Base-by-base conservation (phyloP, 768 basidiomycete genomes). In the Xanthoconium stramineum region DNA sequence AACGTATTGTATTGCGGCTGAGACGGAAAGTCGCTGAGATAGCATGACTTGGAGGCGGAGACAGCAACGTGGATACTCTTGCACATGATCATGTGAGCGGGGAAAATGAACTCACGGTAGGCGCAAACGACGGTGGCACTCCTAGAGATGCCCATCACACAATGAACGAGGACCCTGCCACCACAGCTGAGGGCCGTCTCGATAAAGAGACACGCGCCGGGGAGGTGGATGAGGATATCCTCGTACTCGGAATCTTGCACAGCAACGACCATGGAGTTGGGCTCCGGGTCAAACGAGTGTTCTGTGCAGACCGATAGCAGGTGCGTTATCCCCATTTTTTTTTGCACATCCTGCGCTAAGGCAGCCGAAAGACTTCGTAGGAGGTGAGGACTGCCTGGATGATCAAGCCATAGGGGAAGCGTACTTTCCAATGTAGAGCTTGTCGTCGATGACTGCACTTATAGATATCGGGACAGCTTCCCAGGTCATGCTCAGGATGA, bases 71-170 rank as follows among this genome's bases (percentile, higher is more conserved):
- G 44, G 24, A 50, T 56, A 19, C 5, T 38, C 24, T 33, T 43
- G 19, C 33, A 60, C 47, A 45, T 32, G 45, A 35, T 43, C 33
- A 52, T 32, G 35, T 56, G 52, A 36, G 37, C 15, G 33, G 30
- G 6, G 33, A 13, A 14, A 24, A 47, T 10, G 24, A 15, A 75
- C 81, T 70, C 66, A 83, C 80, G 66, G 65, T 79, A 84, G 15
- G 82, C 83, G 48, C 78, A 79, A 28, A 84, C 74, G 28, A 82
- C 79, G 10, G 87, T 83, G 38, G 82, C 74, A 59, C 86, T 88
- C 58, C 88, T 76, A 0, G 85, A 90, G 9, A 89, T 71, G 6
- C 88, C 89, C 81, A 88, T 85, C 11, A 83, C 74, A 64, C 88
- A 89, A 58, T 90, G 88, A 14, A 89, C 83, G 11, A 90, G 77